Evolutionary conservation across 768 basidiomycete species (phyloP), one percentile per base, ranked within the genome.

Genomic region (Russula dissimulans): DNA sequence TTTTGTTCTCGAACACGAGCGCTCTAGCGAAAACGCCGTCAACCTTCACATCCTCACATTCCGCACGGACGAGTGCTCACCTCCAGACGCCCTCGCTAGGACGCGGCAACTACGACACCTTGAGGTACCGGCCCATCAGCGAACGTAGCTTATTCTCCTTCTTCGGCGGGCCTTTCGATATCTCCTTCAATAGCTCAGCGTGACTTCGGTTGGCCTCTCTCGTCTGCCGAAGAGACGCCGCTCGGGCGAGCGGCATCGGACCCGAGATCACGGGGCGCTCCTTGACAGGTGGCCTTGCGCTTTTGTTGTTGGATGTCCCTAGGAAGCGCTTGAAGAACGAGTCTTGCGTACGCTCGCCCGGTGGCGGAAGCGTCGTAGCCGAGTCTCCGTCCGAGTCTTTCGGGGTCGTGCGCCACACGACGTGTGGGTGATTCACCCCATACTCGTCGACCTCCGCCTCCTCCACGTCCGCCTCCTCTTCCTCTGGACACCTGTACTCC

Each of bases 191-290:
- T 31, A 58, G 15, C 34, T 60, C 61, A 8, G 50, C 44, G 49
- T 62, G 63, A 48, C 63, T 62, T 48, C 50, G 55, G 48, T 8
- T 62, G 14, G 55, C 50, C 17, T 65, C 58, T 53, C 59, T 63
- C 61, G 64, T 34, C 18, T 64, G 59, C 5, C 62, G 54, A 10
- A 66, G 8, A 38, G 65, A 66, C 22, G 62, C 53, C 18, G 65
- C 53, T n/a, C 59, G 56, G 44, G 59, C 62, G 10, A 74, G 63
- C 18, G 72, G 71, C 59, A 70, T 67, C 38, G 73, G 73, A 31
- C 69, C 70, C 11, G 73, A 74, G 56, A 74, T 74, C 32, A 60
- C 44, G 22, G 69, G 72, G 38, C 69, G 67, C 29, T 65, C 68
- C 12, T 64, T 47, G 62, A 53, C 31, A 32, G 44, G 2, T 26